Evolutionary conservation across 31 red algal genomes (phyloP), one percentile per base, ranked within the genome.

Genomic region (Bonnemaisonia californica): DNA sequence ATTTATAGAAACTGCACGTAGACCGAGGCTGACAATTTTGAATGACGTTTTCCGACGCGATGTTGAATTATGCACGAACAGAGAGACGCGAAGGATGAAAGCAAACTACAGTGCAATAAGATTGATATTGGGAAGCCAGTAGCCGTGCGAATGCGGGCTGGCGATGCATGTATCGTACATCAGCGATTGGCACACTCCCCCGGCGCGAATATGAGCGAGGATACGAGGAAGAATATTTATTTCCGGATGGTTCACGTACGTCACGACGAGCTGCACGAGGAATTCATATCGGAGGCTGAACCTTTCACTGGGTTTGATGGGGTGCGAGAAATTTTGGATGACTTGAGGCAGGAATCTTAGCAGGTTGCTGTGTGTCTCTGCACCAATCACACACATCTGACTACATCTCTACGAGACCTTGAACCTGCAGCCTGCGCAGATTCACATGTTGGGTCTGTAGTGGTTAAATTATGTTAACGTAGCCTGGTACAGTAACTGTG

Each of bases 121-220:
- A 11, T 11, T 32, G 33, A 69, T 8, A 3, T 69, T 24, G 64
- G 64, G 27, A 4, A 32, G 24, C 64, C 64, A 8, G 39, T 37
- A 34, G 31, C 31, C 7, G 64, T 69, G 0, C 33, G 32, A 22
- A 29, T 69, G 64, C 21, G 64, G 32, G 33, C 39, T 24, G 64
- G 64, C 24, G 64, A 69, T 33, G 64, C 64, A 7, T 27, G 32
- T 7, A 31, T 69, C 24, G 64, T 38, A 33, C 64, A 69, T 69
- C 64, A 69, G 24, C 24, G 64, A 36, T 38, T 24, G 22, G 64
- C 31, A 4, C 24, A 33, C 39, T 27, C 64, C 33, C 22, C 4
- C n/a, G 64, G 64, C 7, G 39, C 39, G 31, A 69, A 69, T 38
- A 24, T 69, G 27, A 11, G n/a, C 8, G 64, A 69, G 21, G 26